These are phyloP conservation scores for Ustilago tritici DNA, from an alignment of 1,284 basidiomycete species.

Conservation along the genomic window DNA sequence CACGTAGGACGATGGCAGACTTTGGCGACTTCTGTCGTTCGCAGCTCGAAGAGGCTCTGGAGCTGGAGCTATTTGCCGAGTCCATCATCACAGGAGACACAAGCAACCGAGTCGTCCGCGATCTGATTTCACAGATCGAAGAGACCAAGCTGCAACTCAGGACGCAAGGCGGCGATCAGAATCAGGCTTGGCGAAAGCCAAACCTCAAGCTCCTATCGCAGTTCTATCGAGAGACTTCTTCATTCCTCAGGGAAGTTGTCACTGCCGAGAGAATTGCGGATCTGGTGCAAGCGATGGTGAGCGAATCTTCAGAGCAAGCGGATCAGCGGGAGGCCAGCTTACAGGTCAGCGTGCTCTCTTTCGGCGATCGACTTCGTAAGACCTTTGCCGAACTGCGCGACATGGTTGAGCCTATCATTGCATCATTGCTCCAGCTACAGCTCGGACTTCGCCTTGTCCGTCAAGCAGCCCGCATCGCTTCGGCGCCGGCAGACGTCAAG, in stretches of 20 bases:
- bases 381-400: conserved; percentile 75
- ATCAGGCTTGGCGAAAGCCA: conserved; percentile 54
- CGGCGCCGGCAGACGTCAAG: conserved; percentile 26
- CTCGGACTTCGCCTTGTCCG: conserved; percentile 79
- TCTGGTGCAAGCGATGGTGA: conserved; percentile 57
- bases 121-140: conserved; percentile 52
- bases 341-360: conserved; percentile 70
- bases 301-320: conserved; percentile 31
- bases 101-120: conserved; percentile 72
- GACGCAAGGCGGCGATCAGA: conserved; percentile 16
- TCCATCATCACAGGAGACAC: conserved; percentile 76
- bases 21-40: conserved; percentile 71
- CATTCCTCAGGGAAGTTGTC: conserved; percentile 58
- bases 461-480: conserved; percentile 52
- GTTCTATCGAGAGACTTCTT: conserved; percentile 82
- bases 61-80: conserved; percentile 76
- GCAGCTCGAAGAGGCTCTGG: conserved; percentile 74
- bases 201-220: conserved; percentile 77
- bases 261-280: conserved; percentile 53
- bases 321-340: conserved; percentile 64
- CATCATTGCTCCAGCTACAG: conserved; percentile 77
- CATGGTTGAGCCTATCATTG: conserved; percentile 77
- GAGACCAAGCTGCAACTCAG: conserved; percentile 25
- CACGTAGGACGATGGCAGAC: conserved; percentile 74
- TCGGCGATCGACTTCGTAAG: conserved; percentile 71